phyloP scores from a whole-genome alignment of 169 alveolate genomes.

The Plasmodium gallinaceum region DNA sequence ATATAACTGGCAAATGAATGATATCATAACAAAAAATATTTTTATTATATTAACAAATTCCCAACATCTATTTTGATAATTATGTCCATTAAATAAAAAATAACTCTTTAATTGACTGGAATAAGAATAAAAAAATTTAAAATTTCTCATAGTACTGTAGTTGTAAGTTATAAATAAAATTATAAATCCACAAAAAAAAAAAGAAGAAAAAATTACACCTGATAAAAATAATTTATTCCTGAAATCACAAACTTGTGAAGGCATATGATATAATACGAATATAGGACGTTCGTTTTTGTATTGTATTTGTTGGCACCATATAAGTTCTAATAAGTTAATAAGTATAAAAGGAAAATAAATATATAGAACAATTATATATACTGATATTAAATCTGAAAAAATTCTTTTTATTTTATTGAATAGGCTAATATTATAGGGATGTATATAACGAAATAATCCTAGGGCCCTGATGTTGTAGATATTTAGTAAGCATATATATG shows the following conservation, averaged over 20 bases:
- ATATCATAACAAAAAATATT: slow-evolving; percentile 24
- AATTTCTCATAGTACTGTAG: slow-evolving; percentile 23
- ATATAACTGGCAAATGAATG: slow-evolving; percentile 56
- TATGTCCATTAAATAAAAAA: slow-evolving; percentile 73
- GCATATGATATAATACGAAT: slow-evolving; percentile 80
- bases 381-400: slow-evolving; percentile 42
- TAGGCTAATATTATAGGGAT: slow-evolving; percentile 40
- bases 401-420: slow-evolving; percentile 22
- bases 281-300: slow-evolving; percentile 78
- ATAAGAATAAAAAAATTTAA: slow-evolving; percentile 42
- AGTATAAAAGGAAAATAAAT: slow-evolving; percentile 81
- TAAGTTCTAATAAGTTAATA: slow-evolving; percentile 79
- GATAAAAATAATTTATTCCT: slow-evolving; percentile 75
- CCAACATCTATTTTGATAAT: slow-evolving; percentile 76
- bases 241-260: slow-evolving; percentile 79
- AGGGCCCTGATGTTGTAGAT: slow-evolving; percentile 62
- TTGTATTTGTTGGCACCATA: slow-evolving; percentile 85
- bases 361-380: slow-evolving; percentile 73
- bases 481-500: slow-evolving; percentile 50
- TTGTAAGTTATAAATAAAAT: slow-evolving; percentile 23
- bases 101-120: slow-evolving; percentile 28
- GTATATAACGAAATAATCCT: slow-evolving; percentile 74
- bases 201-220: slow-evolving; percentile 39
- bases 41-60: slow-evolving; percentile 44
- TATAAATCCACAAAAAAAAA: slow-evolving; percentile 28